Conservation (phyloP, 1,284 basidiomycete genomes). For the Spongispora temasekensis region DNA sequence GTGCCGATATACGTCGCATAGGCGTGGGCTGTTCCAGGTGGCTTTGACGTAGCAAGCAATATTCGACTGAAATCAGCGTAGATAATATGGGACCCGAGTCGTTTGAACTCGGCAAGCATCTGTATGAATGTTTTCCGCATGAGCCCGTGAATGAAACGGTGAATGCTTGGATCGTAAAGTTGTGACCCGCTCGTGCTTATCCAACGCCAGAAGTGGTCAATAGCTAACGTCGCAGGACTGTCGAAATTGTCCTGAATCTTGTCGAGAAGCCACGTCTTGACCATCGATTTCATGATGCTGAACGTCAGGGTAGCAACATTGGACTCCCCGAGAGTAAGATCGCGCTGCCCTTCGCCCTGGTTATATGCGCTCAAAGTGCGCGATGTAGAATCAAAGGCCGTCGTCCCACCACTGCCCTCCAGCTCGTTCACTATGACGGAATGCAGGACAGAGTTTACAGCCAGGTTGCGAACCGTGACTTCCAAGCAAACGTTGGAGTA, state of each 20-base stretch:
- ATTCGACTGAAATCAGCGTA: conserved; percentile 95
- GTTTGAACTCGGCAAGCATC: conserved; percentile 94
- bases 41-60: conserved; percentile 92
- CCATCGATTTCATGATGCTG: conserved; percentile 82
- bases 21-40: conserved; percentile 92
- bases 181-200: conserved; percentile 82
- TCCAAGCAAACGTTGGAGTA: conserved; percentile 95
- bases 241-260: conserved; percentile 68
- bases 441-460: conserved; percentile 93
- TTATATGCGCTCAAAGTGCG: conserved; percentile 92
- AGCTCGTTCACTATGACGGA: conserved; percentile 95
- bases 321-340: conserved; percentile 88
- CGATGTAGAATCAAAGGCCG: conserved; percentile 92
- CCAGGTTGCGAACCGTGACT: conserved; percentile 87
- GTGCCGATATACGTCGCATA: conserved; percentile 95
- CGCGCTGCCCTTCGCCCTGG: conserved; percentile 73
- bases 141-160: conserved; percentile 91
- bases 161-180: conserved; percentile 93
- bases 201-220: conserved; percentile 99
- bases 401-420: conserved; percentile 89
- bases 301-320: conserved; percentile 93
- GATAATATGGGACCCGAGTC: conserved; percentile 91
- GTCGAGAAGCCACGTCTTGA: conserved; percentile 93
- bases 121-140: conserved; percentile 99
- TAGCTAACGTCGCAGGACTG: conserved; percentile 63